phyloP scores from a whole-genome alignment of 1,284 basidiomycete species.

The Ceratobasidium sp. region DNA sequence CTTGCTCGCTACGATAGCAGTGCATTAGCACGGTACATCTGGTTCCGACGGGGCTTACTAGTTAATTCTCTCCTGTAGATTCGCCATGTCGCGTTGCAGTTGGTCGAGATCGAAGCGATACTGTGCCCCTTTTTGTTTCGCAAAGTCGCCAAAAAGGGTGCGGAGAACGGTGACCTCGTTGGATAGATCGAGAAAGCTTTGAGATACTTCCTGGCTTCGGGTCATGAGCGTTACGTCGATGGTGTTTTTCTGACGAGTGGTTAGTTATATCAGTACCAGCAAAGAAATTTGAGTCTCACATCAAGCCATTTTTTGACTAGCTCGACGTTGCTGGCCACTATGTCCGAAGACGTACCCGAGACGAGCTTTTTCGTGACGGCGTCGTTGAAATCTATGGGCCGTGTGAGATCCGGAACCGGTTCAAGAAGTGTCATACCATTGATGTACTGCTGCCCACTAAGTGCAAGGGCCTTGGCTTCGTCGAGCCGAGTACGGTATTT shows the following conservation, averaged over 20 bases:
- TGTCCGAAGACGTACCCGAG: conserved; percentile 1
- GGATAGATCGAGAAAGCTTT: conserved; percentile 5
- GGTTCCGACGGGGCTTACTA: conserved; percentile 2
- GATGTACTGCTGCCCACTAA: not conserved
- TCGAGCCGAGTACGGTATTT: conserved; percentile 2
- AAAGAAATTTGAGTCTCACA: not conserved
- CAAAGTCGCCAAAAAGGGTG: not conserved
- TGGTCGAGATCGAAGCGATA: not conserved
- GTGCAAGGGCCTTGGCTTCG: not conserved
- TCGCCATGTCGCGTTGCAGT: not conserved
- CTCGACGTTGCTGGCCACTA: not conserved
- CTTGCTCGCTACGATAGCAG: not conserved
- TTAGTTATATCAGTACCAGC: not conserved
- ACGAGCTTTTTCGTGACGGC: not conserved
- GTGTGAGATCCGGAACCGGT: not conserved
- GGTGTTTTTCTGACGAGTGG: not conserved
- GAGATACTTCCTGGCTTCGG: conserved; percentile 1
- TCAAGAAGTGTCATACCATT: not conserved
- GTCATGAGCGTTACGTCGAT: not conserved
- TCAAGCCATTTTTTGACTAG: conserved; percentile 10
- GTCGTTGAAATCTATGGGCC: conserved; percentile 8
- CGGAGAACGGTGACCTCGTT: not conserved
- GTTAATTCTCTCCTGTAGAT: conserved; percentile 2
- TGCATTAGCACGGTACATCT: not conserved
- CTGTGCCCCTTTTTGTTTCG: not conserved